phyloP scores from a whole-genome alignment of 2,329 filamentous ascomycete genomes.

The Pyrenophora teres region DNA sequence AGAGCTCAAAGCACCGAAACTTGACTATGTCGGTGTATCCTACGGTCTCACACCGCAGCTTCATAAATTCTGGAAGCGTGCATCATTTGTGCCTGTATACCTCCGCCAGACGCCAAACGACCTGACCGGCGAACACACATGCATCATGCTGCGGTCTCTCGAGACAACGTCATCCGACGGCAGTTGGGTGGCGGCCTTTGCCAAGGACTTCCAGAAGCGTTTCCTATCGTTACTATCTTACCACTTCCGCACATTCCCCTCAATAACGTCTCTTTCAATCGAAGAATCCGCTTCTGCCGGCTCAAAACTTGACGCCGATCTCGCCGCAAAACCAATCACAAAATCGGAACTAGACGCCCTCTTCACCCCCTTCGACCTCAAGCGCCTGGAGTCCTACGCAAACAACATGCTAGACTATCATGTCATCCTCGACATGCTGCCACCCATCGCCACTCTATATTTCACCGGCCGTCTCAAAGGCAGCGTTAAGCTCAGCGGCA shows the following conservation, averaged over 20 bases:
- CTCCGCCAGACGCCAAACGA: constrained; percentile 95
- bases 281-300: constrained; percentile 81
- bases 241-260: constrained; percentile 83
- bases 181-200: constrained; percentile 87
- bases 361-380: constrained; percentile 90
- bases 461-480: constrained; percentile 76
- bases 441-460: constrained; percentile 78
- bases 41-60: constrained; percentile 87
- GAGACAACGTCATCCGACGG: constrained; percentile 61
- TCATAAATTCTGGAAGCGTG: constrained; percentile 96
- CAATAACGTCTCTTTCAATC: constrained; percentile 79
- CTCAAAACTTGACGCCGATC: constrained; percentile 64
- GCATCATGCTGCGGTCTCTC: constrained; percentile 91
- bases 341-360: constrained; percentile 77
- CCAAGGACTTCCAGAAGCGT: constrained; percentile 91
- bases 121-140: constrained; percentile 94
- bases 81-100: constrained; percentile 85
- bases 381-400: constrained; percentile 91
- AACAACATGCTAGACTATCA: constrained; percentile 98
- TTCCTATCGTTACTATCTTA: constrained; percentile 90
- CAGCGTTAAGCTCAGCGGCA: constrained; percentile 72
- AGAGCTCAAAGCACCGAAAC: constrained; percentile 75
- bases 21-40: constrained; percentile 95
- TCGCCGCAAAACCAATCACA: constrained; percentile 62
- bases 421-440: constrained; percentile 91